These are phyloP conservation scores for Psidium friedrichsthalianum DNA, from an alignment of 345 rosid genomes.

Conservation along the genomic window DNA sequence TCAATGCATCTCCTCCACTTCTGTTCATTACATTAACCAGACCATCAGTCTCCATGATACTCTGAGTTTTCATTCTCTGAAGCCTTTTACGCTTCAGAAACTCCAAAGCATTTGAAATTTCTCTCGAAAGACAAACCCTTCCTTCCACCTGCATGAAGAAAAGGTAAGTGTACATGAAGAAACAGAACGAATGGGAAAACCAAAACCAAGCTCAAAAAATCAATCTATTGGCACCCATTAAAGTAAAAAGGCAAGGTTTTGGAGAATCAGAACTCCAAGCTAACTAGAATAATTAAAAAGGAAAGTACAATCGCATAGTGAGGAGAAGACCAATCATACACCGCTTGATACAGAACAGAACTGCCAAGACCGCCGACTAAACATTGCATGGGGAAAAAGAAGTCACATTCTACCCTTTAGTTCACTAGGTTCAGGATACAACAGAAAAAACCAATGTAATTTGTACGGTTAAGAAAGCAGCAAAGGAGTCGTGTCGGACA, in stretches of 20 bases:
- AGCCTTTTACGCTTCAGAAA: conserved; percentile 78
- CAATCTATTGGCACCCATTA: not conserved
- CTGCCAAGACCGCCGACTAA: not conserved
- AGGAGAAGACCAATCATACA: not conserved
- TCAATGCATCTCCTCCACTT: conserved; percentile 83
- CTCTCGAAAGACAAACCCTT: conserved; percentile 61
- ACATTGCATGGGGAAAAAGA: not conserved
- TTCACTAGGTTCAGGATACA: not conserved
- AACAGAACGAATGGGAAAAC: not conserved
- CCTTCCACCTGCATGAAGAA: conserved; percentile 77
- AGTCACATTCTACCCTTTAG: not conserved
- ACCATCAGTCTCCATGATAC: conserved; percentile 25
- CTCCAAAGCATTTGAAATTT: conserved; percentile 62
- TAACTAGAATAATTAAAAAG: not conserved
- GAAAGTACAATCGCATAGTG: not conserved
- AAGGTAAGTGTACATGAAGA: not conserved
- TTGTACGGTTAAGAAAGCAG: not conserved
- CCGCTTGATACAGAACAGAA: not conserved
- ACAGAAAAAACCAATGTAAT: not conserved
- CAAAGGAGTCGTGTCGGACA: not conserved
- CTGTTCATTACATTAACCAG: conserved; percentile 40
- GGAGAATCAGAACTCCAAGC: not conserved
- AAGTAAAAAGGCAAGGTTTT: not conserved
- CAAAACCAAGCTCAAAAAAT: not conserved
- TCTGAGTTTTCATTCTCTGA: conserved; percentile 55